Percentiles rank a stretch among this genome's conserved stretches.
Evolutionary conservation across 352 stramenopile species (phyloP).

Genomic region (Phytophthora podocarpi): DNA sequence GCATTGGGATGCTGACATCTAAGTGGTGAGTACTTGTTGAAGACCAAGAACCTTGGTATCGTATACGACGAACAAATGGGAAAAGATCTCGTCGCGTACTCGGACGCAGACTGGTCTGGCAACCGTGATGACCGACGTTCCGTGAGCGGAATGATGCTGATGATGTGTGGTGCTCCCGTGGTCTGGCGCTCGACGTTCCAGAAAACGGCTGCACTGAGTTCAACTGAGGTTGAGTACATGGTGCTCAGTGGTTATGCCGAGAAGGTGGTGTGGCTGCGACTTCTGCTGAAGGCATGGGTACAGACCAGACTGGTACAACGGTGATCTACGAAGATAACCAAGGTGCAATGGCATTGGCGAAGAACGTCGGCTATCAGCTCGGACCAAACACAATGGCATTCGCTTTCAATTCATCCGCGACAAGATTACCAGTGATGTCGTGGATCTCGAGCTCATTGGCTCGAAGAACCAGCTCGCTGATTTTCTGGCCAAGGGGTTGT

Average conservation of each 20-base stretch:
- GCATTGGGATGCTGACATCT: too few relatives aligned
- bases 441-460: neutral
- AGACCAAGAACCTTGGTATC: neutral
- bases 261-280: constrained; percentile 21
- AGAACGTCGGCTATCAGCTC: constrained; percentile 27
- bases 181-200: constrained; percentile 23
- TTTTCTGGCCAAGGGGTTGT: too few relatives aligned
- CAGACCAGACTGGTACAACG: neutral
- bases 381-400: constrained; percentile 36
- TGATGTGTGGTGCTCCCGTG: constrained; percentile 23
- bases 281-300: constrained; percentile 11
- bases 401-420: constrained; percentile 27
- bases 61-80: too few relatives aligned
- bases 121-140: constrained; percentile 25
- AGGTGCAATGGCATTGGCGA: constrained; percentile 25
- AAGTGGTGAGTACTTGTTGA: too few relatives aligned
- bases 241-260: too few relatives aligned
- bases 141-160: constrained; percentile 14
- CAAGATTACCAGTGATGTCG: constrained; percentile 7
- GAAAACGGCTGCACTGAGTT: constrained; percentile 26
- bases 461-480: too few relatives aligned
- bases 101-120: too few relatives aligned
- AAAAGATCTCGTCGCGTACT: too few relatives aligned
- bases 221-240: constrained; percentile 36
- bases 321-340: constrained; percentile 31